These are phyloP conservation scores for Metarhizium guizhouense DNA, from an alignment of 2,329 filamentous ascomycete species.

Conservation along the genomic window DNA sequence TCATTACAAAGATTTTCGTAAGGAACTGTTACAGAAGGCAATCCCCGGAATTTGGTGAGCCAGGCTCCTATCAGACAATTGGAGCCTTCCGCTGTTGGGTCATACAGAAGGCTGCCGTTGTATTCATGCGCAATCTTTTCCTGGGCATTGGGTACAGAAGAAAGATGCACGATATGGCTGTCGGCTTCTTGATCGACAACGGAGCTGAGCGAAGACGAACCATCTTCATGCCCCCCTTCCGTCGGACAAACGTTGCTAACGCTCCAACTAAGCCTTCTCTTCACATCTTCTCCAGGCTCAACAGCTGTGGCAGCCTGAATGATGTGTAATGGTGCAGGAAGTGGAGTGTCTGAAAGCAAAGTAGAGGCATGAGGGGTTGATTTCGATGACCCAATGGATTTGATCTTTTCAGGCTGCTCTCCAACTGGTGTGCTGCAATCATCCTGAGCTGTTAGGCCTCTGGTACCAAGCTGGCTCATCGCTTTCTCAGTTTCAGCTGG, in stretches of 20 bases:
- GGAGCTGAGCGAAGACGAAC: neutral
- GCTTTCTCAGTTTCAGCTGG: neutral
- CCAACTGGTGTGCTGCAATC: neutral
- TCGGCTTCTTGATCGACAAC: neutral
- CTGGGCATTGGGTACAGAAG: neutral
- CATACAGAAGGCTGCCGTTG: neutral
- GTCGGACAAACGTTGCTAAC: neutral
- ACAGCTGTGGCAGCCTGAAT: neutral
- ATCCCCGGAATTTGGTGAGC: neutral
- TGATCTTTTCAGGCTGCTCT: neutral
- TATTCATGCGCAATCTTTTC: neutral
- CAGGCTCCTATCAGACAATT: neutral
- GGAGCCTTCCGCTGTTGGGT: neutral
- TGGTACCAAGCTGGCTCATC: neutral
- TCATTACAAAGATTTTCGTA: neutral
- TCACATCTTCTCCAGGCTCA: neutral
- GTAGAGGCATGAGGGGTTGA: neutral
- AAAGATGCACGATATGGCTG: neutral
- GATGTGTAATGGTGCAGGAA: neutral
- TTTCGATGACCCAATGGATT: neutral
- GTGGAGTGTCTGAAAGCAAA: neutral
- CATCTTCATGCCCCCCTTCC: neutral
- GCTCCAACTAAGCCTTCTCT: neutral
- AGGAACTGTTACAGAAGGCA: neutral
- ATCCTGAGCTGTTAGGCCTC: neutral